These are phyloP conservation scores for Aspergillus sp. DNA, from an alignment of 2,329 filamentous ascomycete species.

Conservation along the genomic window DNA sequence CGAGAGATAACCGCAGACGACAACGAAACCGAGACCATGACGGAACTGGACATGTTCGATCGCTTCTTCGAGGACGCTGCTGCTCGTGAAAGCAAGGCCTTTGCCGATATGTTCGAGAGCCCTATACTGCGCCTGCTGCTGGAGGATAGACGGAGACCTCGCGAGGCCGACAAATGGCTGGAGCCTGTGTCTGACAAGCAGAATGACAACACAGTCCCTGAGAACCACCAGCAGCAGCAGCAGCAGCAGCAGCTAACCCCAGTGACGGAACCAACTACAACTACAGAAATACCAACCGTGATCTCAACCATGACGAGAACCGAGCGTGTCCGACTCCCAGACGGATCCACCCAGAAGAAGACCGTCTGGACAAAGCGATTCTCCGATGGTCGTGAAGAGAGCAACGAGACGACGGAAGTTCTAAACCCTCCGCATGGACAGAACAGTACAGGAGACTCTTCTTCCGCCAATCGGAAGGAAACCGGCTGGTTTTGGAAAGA, in stretches of 20 bases:
- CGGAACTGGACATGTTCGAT: slow-evolving; percentile 58
- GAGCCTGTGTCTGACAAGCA: slow-evolving; percentile 30
- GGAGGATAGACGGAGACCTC: slow-evolving; percentile 31
- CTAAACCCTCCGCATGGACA: slow-evolving; percentile 26
- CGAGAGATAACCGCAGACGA: slow-evolving; percentile 27
- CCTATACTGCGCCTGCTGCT: slow-evolving; percentile 39
- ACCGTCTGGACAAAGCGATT: slow-evolving; percentile 60
- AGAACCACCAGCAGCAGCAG: slow-evolving; percentile 8
- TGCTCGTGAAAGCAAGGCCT: slow-evolving; percentile 35
- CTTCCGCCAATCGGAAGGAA: slow-evolving; percentile 13
- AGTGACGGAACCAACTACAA: neutral
- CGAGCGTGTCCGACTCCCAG: slow-evolving; percentile 55
- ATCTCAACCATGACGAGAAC: slow-evolving; percentile 61
- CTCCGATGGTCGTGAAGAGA: slow-evolving; percentile 62
- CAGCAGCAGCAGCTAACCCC: neutral
- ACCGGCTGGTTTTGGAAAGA: slow-evolving; percentile 44
- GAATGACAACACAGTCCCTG: slow-evolving; percentile 26
- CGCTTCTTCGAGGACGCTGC: slow-evolving; percentile 46
- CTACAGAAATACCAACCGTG: slow-evolving; percentile 34
- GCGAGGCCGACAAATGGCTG: slow-evolving; percentile 30
- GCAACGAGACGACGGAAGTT: slow-evolving; percentile 54
- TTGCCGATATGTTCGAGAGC: slow-evolving; percentile 31
- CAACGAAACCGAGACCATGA: slow-evolving; percentile 38
- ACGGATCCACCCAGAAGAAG: slow-evolving; percentile 61
- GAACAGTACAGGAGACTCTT: neutral